Conservation (phyloP, 495 filamentous ascomycete species). For the Penicillium soppii region DNA sequence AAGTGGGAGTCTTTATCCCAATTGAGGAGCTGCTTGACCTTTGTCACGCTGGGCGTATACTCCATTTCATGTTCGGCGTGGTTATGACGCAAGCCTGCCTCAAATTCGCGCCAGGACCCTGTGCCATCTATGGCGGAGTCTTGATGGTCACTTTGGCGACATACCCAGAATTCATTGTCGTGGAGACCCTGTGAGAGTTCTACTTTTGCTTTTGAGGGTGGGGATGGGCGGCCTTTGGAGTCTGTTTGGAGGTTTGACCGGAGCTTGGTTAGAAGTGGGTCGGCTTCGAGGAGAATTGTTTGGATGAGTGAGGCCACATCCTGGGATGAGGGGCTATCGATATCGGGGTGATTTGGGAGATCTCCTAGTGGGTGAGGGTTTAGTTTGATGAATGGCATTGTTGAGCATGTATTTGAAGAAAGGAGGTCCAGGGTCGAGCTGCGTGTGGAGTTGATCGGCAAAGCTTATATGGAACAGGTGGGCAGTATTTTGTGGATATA, state of each 20-base stretch:
- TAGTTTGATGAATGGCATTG: constrained; percentile 27
- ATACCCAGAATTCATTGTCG: constrained; percentile 63
- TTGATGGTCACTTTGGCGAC: constrained; percentile 61
- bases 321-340: constrained; percentile 15
- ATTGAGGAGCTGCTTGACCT: constrained; percentile 47
- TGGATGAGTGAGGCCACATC: constrained; percentile 20
- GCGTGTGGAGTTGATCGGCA: constrained; percentile 1
- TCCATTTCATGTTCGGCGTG: constrained; percentile 68
- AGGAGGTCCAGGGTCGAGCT: not conserved
- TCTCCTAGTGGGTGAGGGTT: constrained; percentile 28
- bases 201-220: constrained; percentile 26
- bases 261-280: constrained; percentile 51
- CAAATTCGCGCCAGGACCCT: constrained; percentile 67
- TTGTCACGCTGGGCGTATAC: constrained; percentile 70
- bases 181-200: constrained; percentile 17
- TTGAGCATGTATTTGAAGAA: not conserved
- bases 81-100: constrained; percentile 52
- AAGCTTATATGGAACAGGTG: not conserved
- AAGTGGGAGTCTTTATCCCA: too few species aligned
- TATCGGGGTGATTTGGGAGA: constrained; percentile 33
- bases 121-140: constrained; percentile 54
- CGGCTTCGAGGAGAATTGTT: constrained; percentile 53
- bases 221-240: constrained; percentile 41
- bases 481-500: not conserved
- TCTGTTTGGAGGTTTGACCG: constrained; percentile 27